A percentile compares a stretch with the other conserved stretches of the same genome.
Conservation (phyloP, 2,329 filamentous ascomycete genomes). For the Penicillium sp. region DNA sequence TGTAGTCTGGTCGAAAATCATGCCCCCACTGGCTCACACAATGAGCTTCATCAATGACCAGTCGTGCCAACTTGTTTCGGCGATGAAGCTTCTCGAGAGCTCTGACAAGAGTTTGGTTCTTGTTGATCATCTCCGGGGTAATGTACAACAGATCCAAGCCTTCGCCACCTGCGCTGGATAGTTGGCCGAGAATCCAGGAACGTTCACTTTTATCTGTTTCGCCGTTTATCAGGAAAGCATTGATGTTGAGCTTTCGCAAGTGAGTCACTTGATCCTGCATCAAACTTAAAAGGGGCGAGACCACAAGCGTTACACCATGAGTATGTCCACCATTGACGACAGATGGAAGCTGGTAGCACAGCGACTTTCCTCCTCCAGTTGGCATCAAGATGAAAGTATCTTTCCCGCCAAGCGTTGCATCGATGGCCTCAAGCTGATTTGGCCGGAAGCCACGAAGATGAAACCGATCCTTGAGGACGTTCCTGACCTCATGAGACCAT, state of each 20-base stretch:
- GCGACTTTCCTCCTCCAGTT: conserved; percentile 90
- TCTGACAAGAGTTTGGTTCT: conserved; percentile 63
- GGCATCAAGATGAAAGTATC: conserved; percentile 97
- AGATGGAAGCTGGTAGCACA: conserved; percentile 93
- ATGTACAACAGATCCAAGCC: conserved; percentile 85
- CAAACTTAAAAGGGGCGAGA: conserved; percentile 89
- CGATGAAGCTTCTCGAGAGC: conserved; percentile 63
- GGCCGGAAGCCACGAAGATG: conserved; percentile 78
- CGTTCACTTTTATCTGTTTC: conserved; percentile 62
- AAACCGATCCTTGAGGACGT: conserved; percentile 75
- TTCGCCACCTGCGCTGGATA: conserved; percentile 62
- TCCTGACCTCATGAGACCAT: conserved; percentile 83
- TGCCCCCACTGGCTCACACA: conserved; percentile 99
- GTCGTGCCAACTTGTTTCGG: conserved; percentile 68
- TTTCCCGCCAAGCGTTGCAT: conserved; percentile 77
- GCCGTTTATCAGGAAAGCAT: conserved; percentile 75
- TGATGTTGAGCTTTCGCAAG: conserved; percentile 65
- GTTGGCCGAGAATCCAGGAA: conserved; percentile 57
- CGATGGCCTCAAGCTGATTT: conserved; percentile 93
- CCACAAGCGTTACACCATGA: conserved; percentile 76
- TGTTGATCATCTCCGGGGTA: conserved; percentile 92
- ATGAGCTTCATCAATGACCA: conserved; percentile 98
- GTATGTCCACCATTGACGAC: conserved; percentile 76
- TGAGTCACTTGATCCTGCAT: conserved; percentile 97
- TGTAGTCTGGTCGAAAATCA: conserved; percentile 95